phyloP scores from a whole-genome alignment of 2,329 filamentous ascomycete genomes.

The Thermomyces lanuginosus region DNA sequence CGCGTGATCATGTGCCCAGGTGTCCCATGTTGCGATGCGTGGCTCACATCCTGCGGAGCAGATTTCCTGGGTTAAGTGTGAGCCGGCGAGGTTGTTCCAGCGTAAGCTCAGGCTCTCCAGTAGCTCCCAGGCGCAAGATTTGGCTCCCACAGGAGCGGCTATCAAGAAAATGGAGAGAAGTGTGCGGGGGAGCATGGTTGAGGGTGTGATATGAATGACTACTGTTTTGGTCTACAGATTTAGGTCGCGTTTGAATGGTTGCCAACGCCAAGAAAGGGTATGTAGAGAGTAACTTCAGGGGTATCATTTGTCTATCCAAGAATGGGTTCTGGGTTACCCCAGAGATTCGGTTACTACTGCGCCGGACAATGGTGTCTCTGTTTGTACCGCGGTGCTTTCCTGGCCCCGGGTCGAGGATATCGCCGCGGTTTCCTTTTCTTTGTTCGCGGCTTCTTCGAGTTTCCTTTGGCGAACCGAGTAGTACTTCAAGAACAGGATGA shows the following conservation, averaged over 20 bases:
- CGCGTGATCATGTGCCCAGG: slow-evolving; percentile 6
- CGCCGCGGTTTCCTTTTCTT: too few species aligned
- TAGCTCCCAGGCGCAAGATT: slow-evolving; percentile 5
- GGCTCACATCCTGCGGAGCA: slow-evolving; percentile 6
- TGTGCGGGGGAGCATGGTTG: slow-evolving; percentile 1
- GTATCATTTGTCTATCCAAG: background rate
- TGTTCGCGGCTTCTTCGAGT: slow-evolving; percentile 17
- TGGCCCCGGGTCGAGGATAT: slow-evolving; percentile 13
- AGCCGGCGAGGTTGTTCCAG: slow-evolving; percentile 4
- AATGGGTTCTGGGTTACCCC: slow-evolving; percentile 4
- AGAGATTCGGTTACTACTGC: slow-evolving; percentile 7
- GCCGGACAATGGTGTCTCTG: slow-evolving; percentile 5
- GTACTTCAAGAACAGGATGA: slow-evolving; percentile 31
- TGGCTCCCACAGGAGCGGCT: slow-evolving; percentile 3
- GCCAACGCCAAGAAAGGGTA: too few species aligned
- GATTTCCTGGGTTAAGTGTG: slow-evolving; percentile 6
- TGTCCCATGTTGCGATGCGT: slow-evolving; percentile 6
- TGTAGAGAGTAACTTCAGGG: too few species aligned
- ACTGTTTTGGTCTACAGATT: background rate
- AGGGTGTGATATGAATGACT: background rate
- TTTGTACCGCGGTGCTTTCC: slow-evolving; percentile 8
- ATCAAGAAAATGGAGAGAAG: background rate
- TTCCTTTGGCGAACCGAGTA: slow-evolving; percentile 25
- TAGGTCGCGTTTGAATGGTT: too few species aligned
- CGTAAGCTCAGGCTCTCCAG: slow-evolving; percentile 5